Base-by-base conservation (phyloP, 257 asterid genomes). In the Eucommia ulmoides region DNA sequence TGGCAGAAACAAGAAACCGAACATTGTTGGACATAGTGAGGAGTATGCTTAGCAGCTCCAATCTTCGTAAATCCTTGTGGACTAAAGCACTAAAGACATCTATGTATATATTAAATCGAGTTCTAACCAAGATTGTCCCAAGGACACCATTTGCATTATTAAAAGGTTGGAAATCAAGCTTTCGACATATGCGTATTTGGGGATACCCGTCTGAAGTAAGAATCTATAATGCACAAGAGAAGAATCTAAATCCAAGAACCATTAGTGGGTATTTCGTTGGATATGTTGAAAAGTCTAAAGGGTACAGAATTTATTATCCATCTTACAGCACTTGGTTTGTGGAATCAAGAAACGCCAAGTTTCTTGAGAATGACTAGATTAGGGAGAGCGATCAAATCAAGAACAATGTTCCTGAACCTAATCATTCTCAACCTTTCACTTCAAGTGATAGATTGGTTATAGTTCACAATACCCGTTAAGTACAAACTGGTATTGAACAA, bases 1-100 rank as follows among this genome's bases (percentile, higher is more conserved):
- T 51, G 17, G 42, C 55, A 1, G 1, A 52, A 52, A 52, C 23
- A 33, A 52, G 56, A 52, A 52, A 52, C 45, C 56, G 15, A 52
- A 52, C 45, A 1, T 33, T 25, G 19, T 33, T 26, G 22, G 24
- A 29, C 5, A 33, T 26, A 45, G 56, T 33, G 24, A 44, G 3
- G 2, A 52, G 56, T 29, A 52, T 52, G 44, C 21, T 3, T 18
- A 52, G 56, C 21, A 52, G n/a, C 22, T 22, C 33, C 1, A 50
- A 21, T 11, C 41, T 50, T 22, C 38, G 41, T 50, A 50, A 50
- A 1, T 5, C 45, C 2, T 52, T 26, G 56, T 52, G 56, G 56
- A 33, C 8, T 52, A 45, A 52, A 52, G 46, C 56, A 1, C 46
- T 51, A 24, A 51, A 51, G 15, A 51, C 21, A 1, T 15, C 44